phyloP scores from a whole-genome alignment of 1,139 yeast genomes.

The Pichia sp. region DNA sequence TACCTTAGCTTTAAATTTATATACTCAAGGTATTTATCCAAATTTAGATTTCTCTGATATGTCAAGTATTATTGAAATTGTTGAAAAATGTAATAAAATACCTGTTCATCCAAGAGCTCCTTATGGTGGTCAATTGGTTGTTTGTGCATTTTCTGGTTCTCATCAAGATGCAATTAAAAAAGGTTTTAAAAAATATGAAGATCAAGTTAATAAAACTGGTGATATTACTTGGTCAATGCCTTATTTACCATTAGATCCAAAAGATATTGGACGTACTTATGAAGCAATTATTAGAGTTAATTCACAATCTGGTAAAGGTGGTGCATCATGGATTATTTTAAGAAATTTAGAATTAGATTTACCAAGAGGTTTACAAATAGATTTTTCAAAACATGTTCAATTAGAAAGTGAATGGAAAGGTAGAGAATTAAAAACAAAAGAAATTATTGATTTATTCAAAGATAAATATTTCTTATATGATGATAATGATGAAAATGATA shows the following conservation, averaged over 20 bases:
- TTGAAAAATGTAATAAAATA: slow-evolving; percentile 91
- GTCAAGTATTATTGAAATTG: slow-evolving; percentile 74
- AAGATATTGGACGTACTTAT: slow-evolving; percentile 92
- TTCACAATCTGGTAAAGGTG: slow-evolving; percentile 98
- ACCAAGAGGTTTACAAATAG: slow-evolving; percentile 88
- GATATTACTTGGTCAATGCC: slow-evolving; percentile 74
- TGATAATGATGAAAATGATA: slow-evolving; percentile 26
- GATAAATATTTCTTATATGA: slow-evolving; percentile 58
- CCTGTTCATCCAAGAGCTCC: slow-evolving; percentile 93
- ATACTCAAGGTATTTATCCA: slow-evolving; percentile 91
- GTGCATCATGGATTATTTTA: slow-evolving; percentile 95
- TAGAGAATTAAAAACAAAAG: slow-evolving; percentile 73
- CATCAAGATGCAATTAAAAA: slow-evolving; percentile 98
- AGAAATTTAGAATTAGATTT: slow-evolving; percentile 84
- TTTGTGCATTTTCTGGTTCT: slow-evolving; percentile 93
- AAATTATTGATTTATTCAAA: slow-evolving; percentile 72
- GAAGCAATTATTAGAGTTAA: slow-evolving; percentile 97
- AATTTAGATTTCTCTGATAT: slow-evolving; percentile 78
- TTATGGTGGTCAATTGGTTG: slow-evolving; percentile 93
- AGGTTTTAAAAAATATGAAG: slow-evolving; percentile 63
- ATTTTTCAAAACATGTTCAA: slow-evolving; percentile 83
- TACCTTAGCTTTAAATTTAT: slow-evolving; percentile 89
- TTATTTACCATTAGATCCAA: slow-evolving; percentile 92
- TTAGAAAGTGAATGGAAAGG: slow-evolving; percentile 73
- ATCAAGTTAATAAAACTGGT: slow-evolving; percentile 35